A percentile compares a stretch with the other conserved stretches of the same genome.
phyloP scores from a whole-genome alignment of 2,329 filamentous ascomycete species.

The Fusarium sp. region DNA sequence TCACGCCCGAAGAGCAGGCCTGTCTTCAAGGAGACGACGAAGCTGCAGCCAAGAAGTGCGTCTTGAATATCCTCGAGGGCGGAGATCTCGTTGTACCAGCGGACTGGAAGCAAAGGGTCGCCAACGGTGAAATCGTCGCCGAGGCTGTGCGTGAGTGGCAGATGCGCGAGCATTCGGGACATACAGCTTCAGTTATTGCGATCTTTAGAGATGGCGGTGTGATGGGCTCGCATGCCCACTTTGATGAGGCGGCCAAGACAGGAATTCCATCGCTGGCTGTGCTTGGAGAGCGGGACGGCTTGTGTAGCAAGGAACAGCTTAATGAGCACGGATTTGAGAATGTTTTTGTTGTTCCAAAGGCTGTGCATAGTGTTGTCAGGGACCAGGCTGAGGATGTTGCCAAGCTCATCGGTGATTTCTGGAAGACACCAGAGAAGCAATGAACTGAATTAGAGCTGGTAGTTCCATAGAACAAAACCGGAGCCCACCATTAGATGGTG shows the following conservation, averaged over 20 bases:
- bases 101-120: conserved; percentile 55
- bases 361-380: conserved; percentile 39
- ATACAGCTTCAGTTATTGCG: conserved; percentile 54
- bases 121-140: conserved; percentile 54
- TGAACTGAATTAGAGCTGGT: accelerated
- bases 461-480: no score
- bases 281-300: conserved; percentile 38
- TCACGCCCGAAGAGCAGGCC: conserved; percentile 39
- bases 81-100: conserved; percentile 50
- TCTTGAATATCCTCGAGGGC: conserved; percentile 54
- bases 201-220: conserved; percentile 57
- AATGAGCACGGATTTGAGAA: conserved; percentile 24
- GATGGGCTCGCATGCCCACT: conserved; percentile 44
- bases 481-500: background rate
- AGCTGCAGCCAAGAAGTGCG: conserved; percentile 44
- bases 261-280: conserved; percentile 25
- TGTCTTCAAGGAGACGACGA: conserved; percentile 42
- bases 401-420: conserved; percentile 19
- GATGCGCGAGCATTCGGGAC: conserved; percentile 54
- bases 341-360: conserved; percentile 33
- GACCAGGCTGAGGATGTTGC: conserved; percentile 35
- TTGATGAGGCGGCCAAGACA: conserved; percentile 19
- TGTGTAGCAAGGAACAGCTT: conserved; percentile 30
- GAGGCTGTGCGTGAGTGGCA: conserved; percentile 59
- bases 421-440: conserved; percentile 4